Evolutionary conservation across 768 basidiomycete genomes (phyloP).

Genomic region (Pleurotus salmoneostramineus): DNA sequence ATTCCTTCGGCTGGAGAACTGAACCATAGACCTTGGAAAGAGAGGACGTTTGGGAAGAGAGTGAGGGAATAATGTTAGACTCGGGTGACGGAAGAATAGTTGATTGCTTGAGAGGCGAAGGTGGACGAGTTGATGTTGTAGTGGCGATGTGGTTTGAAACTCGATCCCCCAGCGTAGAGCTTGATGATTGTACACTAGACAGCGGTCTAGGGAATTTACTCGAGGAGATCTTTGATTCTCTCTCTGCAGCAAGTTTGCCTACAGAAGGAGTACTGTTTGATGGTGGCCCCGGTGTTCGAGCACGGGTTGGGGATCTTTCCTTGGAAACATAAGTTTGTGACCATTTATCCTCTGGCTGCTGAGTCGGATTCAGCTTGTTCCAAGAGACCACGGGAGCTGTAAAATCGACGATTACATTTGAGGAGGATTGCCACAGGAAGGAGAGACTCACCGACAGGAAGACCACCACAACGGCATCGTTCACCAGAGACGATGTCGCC

Average conservation of each 20-base stretch:
- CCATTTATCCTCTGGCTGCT: slow-evolving; percentile 62
- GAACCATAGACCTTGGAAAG: slow-evolving; percentile 85
- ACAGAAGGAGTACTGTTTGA: slow-evolving; percentile 10
- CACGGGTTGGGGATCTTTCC: slow-evolving; percentile 42
- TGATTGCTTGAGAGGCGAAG: slow-evolving; percentile 54
- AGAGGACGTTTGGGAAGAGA: slow-evolving; percentile 45
- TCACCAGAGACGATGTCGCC: slow-evolving; percentile 73
- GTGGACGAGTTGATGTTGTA: slow-evolving; percentile 44
- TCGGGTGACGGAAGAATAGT: slow-evolving; percentile 47
- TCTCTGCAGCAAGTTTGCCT: slow-evolving; percentile 10
- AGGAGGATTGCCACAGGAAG: not conserved
- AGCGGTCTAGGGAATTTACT: slow-evolving; percentile 48
- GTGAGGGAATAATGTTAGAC: slow-evolving; percentile 58
- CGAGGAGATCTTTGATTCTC: slow-evolving; percentile 22
- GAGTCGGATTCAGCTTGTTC: slow-evolving; percentile 42
- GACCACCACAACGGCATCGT: slow-evolving; percentile 80
- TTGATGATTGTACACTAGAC: slow-evolving; percentile 24
- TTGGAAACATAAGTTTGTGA: slow-evolving; percentile 71
- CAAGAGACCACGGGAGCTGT: slow-evolving; percentile 70
- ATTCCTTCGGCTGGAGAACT: slow-evolving; percentile 73
- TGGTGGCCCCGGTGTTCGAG: slow-evolving; percentile 19
- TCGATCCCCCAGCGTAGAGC: slow-evolving; percentile 34
- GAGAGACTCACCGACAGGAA: slow-evolving; percentile 60
- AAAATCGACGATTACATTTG: not conserved
- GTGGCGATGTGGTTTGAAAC: slow-evolving; percentile 58